Evolutionary conservation across 257 asterid genomes (phyloP).

Genomic region (Solanum pinnatisectum): DNA sequence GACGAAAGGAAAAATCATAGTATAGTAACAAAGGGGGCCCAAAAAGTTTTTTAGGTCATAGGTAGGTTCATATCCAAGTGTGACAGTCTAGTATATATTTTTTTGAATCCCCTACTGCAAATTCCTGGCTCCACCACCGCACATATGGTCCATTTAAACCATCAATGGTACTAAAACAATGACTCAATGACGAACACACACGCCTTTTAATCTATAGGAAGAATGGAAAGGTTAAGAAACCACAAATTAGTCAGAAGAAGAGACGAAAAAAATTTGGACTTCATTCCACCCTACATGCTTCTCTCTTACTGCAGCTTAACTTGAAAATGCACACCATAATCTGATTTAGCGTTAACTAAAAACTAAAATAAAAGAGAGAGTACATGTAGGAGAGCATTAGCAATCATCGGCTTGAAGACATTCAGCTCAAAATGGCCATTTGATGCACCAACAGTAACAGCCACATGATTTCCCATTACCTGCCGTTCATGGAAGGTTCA

Average conservation of each 20-base stretch:
- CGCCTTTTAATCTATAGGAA: neutral
- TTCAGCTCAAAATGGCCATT: constrained; percentile 95
- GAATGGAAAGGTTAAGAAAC: neutral
- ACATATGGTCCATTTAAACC: neutral
- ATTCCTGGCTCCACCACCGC: neutral
- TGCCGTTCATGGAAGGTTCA: constrained; percentile 5
- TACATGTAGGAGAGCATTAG: constrained; percentile 84
- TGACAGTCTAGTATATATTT: neutral
- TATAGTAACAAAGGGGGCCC: neutral
- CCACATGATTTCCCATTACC: constrained; percentile 90
- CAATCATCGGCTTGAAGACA: constrained; percentile 92
- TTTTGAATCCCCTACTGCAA: neutral
- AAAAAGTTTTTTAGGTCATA: neutral
- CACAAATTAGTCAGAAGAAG: neutral
- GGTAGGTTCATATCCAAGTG: neutral
- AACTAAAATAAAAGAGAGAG: constrained; percentile 1
- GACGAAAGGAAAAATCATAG: neutral
- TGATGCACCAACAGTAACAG: constrained; percentile 87
- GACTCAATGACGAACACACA: neutral
- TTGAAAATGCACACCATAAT: neutral
- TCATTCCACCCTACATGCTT: neutral
- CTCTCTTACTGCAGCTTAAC: neutral
- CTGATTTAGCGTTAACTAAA: neutral
- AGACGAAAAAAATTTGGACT: neutral
- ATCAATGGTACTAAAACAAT: neutral